These are phyloP conservation scores for Pestalotiopsis sp. DNA, from an alignment of 2,329 filamentous ascomycete genomes.

Conservation along the genomic window DNA sequence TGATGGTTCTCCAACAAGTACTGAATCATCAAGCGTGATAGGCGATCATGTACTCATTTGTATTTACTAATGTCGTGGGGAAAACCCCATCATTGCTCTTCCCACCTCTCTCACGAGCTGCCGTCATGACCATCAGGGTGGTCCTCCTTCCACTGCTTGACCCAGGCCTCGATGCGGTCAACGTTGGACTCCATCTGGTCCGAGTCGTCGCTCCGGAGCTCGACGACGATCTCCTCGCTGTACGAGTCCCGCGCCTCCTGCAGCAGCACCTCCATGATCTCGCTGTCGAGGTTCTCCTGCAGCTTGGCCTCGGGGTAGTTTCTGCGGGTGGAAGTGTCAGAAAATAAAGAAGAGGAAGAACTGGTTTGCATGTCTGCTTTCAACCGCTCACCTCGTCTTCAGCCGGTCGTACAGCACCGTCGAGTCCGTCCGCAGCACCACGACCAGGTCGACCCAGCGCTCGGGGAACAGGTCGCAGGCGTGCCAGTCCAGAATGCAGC, in stretches of 20 bases:
- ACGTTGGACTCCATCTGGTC: slow-evolving; percentile 90
- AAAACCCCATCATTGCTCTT: too few species aligned
- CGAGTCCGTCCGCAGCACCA: slow-evolving; percentile 83
- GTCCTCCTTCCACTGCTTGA: slow-evolving; percentile 78
- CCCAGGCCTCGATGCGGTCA: slow-evolving; percentile 79
- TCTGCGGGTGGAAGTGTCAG: slow-evolving; percentile 37
- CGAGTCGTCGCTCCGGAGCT: slow-evolving; percentile 77
- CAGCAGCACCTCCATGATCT: slow-evolving; percentile 94
- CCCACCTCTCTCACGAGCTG: not conserved
- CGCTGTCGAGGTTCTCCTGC: slow-evolving; percentile 93
- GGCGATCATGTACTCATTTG: not conserved
- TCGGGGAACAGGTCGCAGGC: slow-evolving; percentile 93
- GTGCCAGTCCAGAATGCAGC: slow-evolving; percentile 95
- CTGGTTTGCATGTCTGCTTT: not conserved
- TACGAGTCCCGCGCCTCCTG: slow-evolving; percentile 89
- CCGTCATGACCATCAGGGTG: slow-evolving; percentile 34
- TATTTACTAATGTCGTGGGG: too few species aligned
- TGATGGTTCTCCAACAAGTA: too few species aligned
- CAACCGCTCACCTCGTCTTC: slow-evolving; percentile 58
- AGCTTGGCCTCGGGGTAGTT: slow-evolving; percentile 85
- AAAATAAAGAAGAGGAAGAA: not conserved
- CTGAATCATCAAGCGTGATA: too few species aligned
- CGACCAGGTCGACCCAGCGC: slow-evolving; percentile 91
- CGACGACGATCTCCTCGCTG: slow-evolving; percentile 83
- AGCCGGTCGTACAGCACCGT: slow-evolving; percentile 82